Evolutionary conservation across 1,284 basidiomycete genomes (phyloP).

Genomic region (Ustilago nuda): DNA sequence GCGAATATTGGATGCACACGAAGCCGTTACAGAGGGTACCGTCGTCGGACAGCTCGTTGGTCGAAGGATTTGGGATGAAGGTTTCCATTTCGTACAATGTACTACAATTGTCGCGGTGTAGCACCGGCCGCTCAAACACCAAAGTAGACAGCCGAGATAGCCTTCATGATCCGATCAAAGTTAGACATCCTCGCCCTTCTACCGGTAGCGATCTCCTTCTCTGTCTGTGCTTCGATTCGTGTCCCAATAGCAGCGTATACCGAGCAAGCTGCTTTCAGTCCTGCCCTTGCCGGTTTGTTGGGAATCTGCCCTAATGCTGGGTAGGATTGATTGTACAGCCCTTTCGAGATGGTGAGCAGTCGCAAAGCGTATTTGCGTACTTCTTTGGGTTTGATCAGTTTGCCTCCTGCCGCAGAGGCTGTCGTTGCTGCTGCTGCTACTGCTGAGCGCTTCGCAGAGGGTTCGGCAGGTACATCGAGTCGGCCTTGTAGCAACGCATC

Average conservation of each 20-base stretch:
- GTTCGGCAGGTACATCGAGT: conserved; percentile 7
- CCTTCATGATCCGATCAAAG: conserved; percentile 21
- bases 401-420: neutral
- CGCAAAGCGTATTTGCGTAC: conserved; percentile 45
- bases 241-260: conserved; percentile 57
- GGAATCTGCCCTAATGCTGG: conserved; percentile 53
- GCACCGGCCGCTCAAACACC: conserved; percentile 11
- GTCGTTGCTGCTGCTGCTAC: neutral
- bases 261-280: conserved; percentile 57
- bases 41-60: too few species aligned
- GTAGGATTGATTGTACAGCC: conserved; percentile 43
- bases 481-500: conserved; percentile 21
- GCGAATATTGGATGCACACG: neutral
- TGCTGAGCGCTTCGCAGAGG: neutral
- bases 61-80: neutral
- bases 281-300: conserved; percentile 48
- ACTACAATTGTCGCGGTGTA: neutral
- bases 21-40: too few species aligned
- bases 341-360: conserved; percentile 42
- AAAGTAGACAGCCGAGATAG: conserved; percentile 45
- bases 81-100: neutral
- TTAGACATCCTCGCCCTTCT: conserved; percentile 44
- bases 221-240: conserved; percentile 36
- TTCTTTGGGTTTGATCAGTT: conserved; percentile 18
- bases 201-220: conserved; percentile 26